Conservation (phyloP, 129 eudicot genomes). For the Smallanthus sonchifolius region DNA sequence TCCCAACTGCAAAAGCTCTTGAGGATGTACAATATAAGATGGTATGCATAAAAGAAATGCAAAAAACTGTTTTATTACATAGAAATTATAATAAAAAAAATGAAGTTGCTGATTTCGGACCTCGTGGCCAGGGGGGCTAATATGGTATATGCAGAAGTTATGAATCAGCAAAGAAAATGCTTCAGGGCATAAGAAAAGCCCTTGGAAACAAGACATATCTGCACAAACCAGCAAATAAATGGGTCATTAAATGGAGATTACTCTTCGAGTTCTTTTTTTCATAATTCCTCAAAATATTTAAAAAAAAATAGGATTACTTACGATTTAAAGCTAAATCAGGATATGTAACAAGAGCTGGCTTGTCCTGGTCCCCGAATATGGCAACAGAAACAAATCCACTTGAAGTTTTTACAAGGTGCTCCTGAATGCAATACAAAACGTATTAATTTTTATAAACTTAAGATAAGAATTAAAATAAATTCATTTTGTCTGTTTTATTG, state of each 20-base stretch:
- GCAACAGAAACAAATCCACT: slow-evolving; percentile 72
- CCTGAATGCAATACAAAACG: slow-evolving; percentile 44
- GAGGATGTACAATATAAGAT: slow-evolving; percentile 38
- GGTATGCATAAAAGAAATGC: slow-evolving; percentile 6
- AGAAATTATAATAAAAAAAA: neutral
- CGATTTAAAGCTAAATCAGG: slow-evolving; percentile 88
- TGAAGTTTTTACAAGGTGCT: slow-evolving; percentile 69
- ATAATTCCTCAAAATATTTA: neutral
- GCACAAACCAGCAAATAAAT: slow-evolving; percentile 27
- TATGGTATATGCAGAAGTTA: slow-evolving; percentile 94
- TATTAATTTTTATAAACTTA: neutral
- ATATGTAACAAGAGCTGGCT: slow-evolving; percentile 87
- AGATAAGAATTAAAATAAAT: neutral
- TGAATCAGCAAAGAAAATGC: slow-evolving; percentile 86
- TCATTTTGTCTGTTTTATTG: neutral
- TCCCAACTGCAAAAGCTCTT: slow-evolving; percentile 84
- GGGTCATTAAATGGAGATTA: neutral
- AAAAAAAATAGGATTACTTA: slow-evolving; percentile 35
- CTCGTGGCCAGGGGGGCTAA: slow-evolving; percentile 97
- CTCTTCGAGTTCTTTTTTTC: too few species aligned
- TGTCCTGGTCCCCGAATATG: slow-evolving; percentile 78
- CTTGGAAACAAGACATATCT: slow-evolving; percentile 96
- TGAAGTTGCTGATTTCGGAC: slow-evolving; percentile 41
- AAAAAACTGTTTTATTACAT: neutral
- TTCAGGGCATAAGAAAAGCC: slow-evolving; percentile 90